These are phyloP conservation scores for Hypoxylon perforatum DNA, from an alignment of 495 filamentous ascomycete genomes.

Conservation along the genomic window DNA sequence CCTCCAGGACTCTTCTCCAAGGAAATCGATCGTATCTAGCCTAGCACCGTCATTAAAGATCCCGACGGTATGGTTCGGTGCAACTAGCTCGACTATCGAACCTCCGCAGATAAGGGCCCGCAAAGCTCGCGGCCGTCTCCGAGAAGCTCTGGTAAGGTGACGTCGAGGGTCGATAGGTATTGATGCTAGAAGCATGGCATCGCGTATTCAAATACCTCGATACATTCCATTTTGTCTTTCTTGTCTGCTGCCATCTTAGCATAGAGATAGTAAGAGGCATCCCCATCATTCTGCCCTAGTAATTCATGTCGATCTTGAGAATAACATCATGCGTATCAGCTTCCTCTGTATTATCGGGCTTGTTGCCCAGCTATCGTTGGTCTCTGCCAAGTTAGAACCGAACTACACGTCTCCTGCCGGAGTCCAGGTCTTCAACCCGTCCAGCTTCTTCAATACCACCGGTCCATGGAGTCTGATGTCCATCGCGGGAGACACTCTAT, in stretches of 20 bases:
- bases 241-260: neutral
- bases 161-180: neutral
- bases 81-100: neutral
- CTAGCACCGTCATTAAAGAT: no score
- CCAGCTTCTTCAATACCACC: constrained; percentile 28
- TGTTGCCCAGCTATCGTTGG: neutral
- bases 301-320: neutral
- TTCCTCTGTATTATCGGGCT: constrained; percentile 10
- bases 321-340: constrained; percentile 8
- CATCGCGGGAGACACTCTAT: constrained; percentile 31
- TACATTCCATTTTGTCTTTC: no score
- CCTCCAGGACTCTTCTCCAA: no score
- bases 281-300: neutral
- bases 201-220: neutral
- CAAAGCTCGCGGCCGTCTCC: neutral
- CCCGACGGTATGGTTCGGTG: neutral
- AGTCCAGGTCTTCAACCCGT: constrained; percentile 36
- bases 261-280: neutral
- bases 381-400: constrained; percentile 23
- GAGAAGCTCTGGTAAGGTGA: neutral
- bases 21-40: no score
- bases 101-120: constrained; percentile 4
- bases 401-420: constrained; percentile 38
- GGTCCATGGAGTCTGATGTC: constrained; percentile 40
- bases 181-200: neutral